These are phyloP conservation scores for Lycium barbarum DNA, from an alignment of 257 asterid genomes.

Conservation along the genomic window DNA sequence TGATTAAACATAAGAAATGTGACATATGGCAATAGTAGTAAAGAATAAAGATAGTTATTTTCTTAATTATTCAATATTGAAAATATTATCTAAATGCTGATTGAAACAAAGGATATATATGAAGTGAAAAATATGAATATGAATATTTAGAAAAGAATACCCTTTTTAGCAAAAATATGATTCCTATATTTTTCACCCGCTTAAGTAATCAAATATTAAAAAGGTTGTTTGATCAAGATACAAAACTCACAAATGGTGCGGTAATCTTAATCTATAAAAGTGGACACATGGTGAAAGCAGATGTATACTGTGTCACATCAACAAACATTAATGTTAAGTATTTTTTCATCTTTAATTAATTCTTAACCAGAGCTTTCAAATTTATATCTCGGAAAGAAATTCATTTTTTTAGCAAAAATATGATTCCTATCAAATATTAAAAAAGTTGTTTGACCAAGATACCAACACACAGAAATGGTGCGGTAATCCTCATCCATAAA, in stretches of 20 bases:
- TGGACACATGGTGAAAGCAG: conserved; percentile 12
- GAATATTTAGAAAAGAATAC: not conserved
- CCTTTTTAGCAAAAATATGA: not conserved
- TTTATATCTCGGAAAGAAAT: too few relatives aligned
- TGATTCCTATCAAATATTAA: not conserved
- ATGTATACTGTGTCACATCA: too few relatives aligned
- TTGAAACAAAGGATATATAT: not conserved
- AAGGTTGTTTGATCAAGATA: not conserved
- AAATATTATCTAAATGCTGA: not conserved
- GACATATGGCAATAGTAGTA: not conserved
- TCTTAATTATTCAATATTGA: not conserved
- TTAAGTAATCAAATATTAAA: not conserved
- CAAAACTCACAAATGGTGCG: not conserved
- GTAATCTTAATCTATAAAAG: not conserved
- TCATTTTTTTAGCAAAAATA: not conserved
- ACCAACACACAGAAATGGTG: not conserved
- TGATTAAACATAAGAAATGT: not conserved
- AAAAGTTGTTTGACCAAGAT: not conserved
- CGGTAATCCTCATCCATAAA: not conserved
- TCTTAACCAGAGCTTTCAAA: too few relatives aligned
- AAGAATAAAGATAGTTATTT: not conserved
- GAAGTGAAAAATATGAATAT: not conserved
- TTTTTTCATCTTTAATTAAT: too few relatives aligned
- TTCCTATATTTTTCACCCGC: not conserved
- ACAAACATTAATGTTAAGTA: too few relatives aligned